phyloP scores from a whole-genome alignment of 2,329 filamentous ascomycete genomes.

The Cryoendolithus antarcticus region DNA sequence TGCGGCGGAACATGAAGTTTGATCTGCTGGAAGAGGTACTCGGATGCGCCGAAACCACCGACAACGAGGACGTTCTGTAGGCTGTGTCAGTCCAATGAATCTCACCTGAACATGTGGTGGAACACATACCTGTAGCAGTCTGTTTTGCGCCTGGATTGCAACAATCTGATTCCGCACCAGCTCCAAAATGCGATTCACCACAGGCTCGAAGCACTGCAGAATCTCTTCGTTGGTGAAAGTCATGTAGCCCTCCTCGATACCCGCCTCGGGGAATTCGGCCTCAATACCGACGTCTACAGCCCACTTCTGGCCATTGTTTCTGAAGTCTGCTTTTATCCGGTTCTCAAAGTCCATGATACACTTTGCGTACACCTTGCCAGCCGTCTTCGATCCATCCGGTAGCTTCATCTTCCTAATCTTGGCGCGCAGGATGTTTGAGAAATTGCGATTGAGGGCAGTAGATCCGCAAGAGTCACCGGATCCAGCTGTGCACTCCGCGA shows the following conservation, averaged over 20 bases:
- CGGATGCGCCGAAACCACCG: constrained; percentile 93
- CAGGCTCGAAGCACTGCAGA: constrained; percentile 94
- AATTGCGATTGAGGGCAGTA: constrained; percentile 95
- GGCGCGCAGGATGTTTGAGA: constrained; percentile 91
- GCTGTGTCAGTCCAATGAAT: constrained; percentile 15
- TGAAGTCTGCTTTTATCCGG: constrained; percentile 98
- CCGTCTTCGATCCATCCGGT: constrained; percentile 89
- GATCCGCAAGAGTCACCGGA: constrained; percentile 97
- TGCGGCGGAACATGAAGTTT: constrained; percentile 96
- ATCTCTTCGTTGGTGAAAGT: constrained; percentile 99
- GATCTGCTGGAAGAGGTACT: constrained; percentile 99
- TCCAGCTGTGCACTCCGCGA: constrained; percentile 91
- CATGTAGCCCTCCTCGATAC: constrained; percentile 99
- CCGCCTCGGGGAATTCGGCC: constrained; percentile 92
- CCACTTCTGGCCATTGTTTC: constrained; percentile 98
- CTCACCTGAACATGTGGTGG: not conserved
- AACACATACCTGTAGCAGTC: constrained; percentile 56
- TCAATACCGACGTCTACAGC: constrained; percentile 95
- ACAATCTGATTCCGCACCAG: constrained; percentile 97
- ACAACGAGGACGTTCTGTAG: constrained; percentile 83
- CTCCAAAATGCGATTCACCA: constrained; percentile 92
- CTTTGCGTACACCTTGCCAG: constrained; percentile 96
- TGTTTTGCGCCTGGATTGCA: constrained; percentile 94
- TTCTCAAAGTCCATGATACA: constrained; percentile 99
- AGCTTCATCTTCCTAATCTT: constrained; percentile 99